Base-by-base conservation (phyloP, 2,329 filamentous ascomycete species). In the Daldinia sp. region DNA sequence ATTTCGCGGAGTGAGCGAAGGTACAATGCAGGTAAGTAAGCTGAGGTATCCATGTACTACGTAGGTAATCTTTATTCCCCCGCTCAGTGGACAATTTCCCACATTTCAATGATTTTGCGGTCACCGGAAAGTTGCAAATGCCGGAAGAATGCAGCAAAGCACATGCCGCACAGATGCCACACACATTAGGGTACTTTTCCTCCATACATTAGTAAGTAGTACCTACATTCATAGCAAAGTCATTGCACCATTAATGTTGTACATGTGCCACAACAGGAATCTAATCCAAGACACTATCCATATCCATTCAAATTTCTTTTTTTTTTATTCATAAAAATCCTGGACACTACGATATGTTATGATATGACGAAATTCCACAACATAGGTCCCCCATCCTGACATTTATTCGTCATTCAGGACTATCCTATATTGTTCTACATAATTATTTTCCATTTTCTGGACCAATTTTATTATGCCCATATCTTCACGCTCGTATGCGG, bases 211-310 rank as follows among this genome's bases (percentile, higher is more conserved):
- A n/a, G n/a, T n/a, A n/a, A n/a, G n/a, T n/a, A n/a, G n/a, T n/a
- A n/a, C n/a, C n/a, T n/a, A n/a, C n/a, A n/a, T n/a, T n/a, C n/a
- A n/a, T n/a, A n/a, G n/a, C n/a, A n/a, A n/a, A n/a, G n/a, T n/a
- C n/a, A n/a, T n/a, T n/a, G n/a, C 43, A 65, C 30, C 55, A 55
- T 48, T 10, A 58, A 54, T 32, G 50, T 47, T 43, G 50, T 52
- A 35, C 60, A 66, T 66, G 63, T 66, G 57, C 57, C 60, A 66
- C 57, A 52, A 55, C 23, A 52, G 48, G 11, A 56, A 56, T 29
- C 19, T 25, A 34, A 34, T 23, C 51, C 30, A 54, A 58, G 21
- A 39, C 27, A 61, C 3, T 52, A 63, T 62, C n/a, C n/a, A n/a
- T 27, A n/a, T 52, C 27, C 21, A 29, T 32, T 35, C 30, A 41